phyloP scores from a whole-genome alignment of 2,329 filamentous ascomycete genomes.

The Fusarium sororula region DNA sequence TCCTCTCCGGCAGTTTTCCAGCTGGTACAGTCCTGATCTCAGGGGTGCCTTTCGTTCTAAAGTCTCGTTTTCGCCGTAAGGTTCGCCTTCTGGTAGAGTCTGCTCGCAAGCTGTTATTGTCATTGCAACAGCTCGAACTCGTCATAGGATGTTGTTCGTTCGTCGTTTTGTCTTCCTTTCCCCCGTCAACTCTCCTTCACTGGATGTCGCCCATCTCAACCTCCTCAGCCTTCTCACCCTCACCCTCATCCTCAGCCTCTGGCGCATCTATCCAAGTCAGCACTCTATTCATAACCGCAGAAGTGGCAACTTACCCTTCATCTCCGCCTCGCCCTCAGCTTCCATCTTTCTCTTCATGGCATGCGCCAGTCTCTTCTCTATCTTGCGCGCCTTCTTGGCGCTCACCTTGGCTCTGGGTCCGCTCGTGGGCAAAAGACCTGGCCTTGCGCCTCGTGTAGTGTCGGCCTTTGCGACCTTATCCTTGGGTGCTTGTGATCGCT shows the following conservation, averaged over 20 bases:
- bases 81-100: neutral
- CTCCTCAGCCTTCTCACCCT: slow-evolving; percentile 33
- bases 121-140: neutral
- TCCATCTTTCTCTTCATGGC: slow-evolving; percentile 63
- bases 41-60: neutral
- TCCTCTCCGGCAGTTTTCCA: neutral
- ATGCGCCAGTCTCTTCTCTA: slow-evolving; percentile 63
- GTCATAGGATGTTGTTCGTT: neutral
- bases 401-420: slow-evolving; percentile 62
- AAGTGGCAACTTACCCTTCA: slow-evolving; percentile 52
- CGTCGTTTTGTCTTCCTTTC: neutral
- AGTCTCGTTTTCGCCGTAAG: neutral
- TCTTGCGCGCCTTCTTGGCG: slow-evolving; percentile 64
- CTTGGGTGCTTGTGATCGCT: slow-evolving; percentile 51
- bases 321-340: slow-evolving; percentile 59
- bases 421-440: slow-evolving; percentile 64
- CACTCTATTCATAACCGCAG: neutral
- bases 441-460: slow-evolving; percentile 58
- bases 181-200: neutral
- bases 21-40: neutral
- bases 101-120: neutral
- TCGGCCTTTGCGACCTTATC: slow-evolving; percentile 55
- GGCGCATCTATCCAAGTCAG: slow-evolving; percentile 35
- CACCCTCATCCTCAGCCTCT: slow-evolving; percentile 25
- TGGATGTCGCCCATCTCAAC: slow-evolving; percentile 43